Conservation (phyloP, 352 stramenopile species). For the Globisporangium heterothallicum region DNA sequence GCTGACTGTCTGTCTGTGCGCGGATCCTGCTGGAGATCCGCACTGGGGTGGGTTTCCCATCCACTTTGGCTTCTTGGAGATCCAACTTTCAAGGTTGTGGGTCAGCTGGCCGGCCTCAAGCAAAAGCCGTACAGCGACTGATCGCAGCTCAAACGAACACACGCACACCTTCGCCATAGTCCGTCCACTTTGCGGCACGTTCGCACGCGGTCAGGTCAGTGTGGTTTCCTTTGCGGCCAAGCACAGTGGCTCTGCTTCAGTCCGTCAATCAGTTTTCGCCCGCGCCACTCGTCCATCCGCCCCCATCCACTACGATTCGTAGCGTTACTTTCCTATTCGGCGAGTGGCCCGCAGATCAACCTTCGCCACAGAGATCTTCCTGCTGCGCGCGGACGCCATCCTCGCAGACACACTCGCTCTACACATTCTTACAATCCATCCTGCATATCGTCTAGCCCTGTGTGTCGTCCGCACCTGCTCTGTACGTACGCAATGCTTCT, state of each 20-base stretch:
- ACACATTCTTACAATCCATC: neutral
- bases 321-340: conserved; percentile 19
- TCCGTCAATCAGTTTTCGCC: neutral
- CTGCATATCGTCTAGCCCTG: neutral
- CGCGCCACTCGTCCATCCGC: neutral
- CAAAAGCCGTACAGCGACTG: neutral
- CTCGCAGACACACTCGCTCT: neutral
- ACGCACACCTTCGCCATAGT: no score
- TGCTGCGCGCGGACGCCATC: neutral
- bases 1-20: neutral
- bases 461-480: neutral
- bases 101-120: neutral
- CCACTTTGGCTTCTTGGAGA: neutral
- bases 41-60: neutral
- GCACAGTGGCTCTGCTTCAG: conserved; percentile 9
- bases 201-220: neutral
- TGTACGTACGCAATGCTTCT: neutral
- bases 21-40: neutral
- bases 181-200: conserved; percentile 5
- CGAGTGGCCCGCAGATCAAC: conserved; percentile 8
- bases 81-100: neutral
- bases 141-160: neutral
- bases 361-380: no score
- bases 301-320: conserved; percentile 1
- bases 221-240: neutral